Base-by-base conservation (phyloP, 176 grass and related monocot species). In the Poa pratensis region DNA sequence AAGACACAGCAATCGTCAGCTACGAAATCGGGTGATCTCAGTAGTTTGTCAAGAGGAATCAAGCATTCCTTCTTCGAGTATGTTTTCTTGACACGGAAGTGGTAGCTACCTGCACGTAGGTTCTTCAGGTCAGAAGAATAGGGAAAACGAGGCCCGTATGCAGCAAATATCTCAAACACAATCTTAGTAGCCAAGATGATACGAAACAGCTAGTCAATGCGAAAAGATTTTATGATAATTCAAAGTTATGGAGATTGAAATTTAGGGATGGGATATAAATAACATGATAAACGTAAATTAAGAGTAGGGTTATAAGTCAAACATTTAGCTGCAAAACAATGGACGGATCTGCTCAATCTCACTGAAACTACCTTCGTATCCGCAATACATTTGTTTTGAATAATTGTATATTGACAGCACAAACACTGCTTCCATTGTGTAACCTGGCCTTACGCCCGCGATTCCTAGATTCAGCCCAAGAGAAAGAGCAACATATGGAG, bases 1-100 rank as follows among this genome's bases (percentile, higher is more conserved):
- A 85, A 68, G 34, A 85, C 66, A 80, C 76, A 86, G 2, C 66
- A 73, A 73, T 86, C 75, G 60, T 86, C 76, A 50, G 79, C 76
- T 7, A 79, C 37, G 71, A 35, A 79, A 17, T 77, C 48, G 28
- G 83, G 57, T 53, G 83, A 78, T 69, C 45, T 78, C 74, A 78
- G 62, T 69, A 78, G 61, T 15, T 85, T 14, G 14, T 85, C 49
- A 76, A 69, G 74, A 52, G 62, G 63, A 45, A 78, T 57, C 49
- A 85, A 40, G 34, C 49, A 78, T 32, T 9, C 20, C 13, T 54
- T 69, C 28, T 77, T 23, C 5, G 83, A 85, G 2, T 30, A 35
- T 1, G 22, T 32, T 0, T 68, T 15, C 75, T 86, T 79, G 52
- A 71, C 17, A 16, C 35, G 10, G 12, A 79, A 86, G 2, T 17